Evolutionary conservation across 192 early-diverging fungal genomes (phyloP), one percentile per base, ranked within the genome.

Genomic region (Glomus cerebriforme): DNA sequence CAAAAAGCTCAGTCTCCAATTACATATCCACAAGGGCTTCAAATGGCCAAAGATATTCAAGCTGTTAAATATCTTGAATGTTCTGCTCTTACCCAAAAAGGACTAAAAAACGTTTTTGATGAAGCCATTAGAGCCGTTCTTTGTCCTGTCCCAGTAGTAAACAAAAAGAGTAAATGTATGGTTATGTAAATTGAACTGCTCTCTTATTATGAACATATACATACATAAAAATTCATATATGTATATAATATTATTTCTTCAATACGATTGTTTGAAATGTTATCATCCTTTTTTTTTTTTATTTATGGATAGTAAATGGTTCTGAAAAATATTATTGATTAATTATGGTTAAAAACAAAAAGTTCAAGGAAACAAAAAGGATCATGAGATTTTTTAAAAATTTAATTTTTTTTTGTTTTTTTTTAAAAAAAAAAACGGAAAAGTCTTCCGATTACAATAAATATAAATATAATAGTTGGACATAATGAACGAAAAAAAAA

Each of bases 91-190:
- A 98, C 97, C 69, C 96, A 98, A 86, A 96, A 97, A 86, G 96
- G 97, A 34, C 83, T 99, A 77, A 98, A 99, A 90, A 96, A 93
- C 81, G 96, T 99, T 22, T 99, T 99, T 91, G 97, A 99, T 83
- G 96, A 97, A 79, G 97, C 97, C 26, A 99, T 98, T 81, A 92
- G 96, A 65, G 96, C 96, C 7, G 97, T 97, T 22, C 88, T 99
- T 69, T 85, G 85, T 77, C 95, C 95, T 17, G 83, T 92, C 8
- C 86, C 87, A 71, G 88, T 87, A 22, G 84, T 79, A 69, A 93
- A 88, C 85, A 87, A 87, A 81, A 84, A 79, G 65, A 94, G 91
- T 88, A 91, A 90, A 81, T 96, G 95, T 83, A 71, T 87, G 43
- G 87, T 96, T 80, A 85, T 96, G 84, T 95, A 92, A 89, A 73